phyloP scores from a whole-genome alignment of 129 eudicot genomes.

The Flaveria sonorensis region DNA sequence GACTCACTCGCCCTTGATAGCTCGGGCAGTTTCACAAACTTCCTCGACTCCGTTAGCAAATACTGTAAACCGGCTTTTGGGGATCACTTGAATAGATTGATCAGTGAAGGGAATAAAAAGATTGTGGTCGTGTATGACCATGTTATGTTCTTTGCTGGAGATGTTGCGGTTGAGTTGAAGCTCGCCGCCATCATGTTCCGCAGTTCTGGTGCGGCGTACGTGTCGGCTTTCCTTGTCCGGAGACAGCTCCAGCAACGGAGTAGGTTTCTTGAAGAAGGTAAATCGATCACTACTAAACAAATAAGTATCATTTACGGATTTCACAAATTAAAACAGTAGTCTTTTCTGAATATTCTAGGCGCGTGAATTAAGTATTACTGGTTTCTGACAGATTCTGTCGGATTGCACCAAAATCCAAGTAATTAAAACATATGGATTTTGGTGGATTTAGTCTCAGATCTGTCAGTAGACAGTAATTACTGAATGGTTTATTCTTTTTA shows the following conservation, averaged over 20 bases:
- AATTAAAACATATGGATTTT: too few species aligned
- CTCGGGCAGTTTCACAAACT: background rate
- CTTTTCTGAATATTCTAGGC: too few species aligned
- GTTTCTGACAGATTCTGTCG: too few species aligned
- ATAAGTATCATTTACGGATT: too few species aligned
- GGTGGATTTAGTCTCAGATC: too few species aligned
- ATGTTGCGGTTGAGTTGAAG: slow-evolving; percentile 38
- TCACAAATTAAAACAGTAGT: too few species aligned
- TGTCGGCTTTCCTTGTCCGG: slow-evolving; percentile 31
- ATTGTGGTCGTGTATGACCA: slow-evolving; percentile 46
- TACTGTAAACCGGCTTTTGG: slow-evolving; percentile 35
- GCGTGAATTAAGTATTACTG: too few species aligned
- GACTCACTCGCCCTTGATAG: slow-evolving; percentile 18
- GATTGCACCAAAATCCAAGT: too few species aligned
- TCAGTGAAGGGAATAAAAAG: slow-evolving; percentile 17
- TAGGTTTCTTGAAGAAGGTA: slow-evolving; percentile 40
- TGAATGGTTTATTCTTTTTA: background rate
- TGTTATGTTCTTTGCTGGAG: slow-evolving; percentile 47
- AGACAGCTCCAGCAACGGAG: slow-evolving; percentile 29
- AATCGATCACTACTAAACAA: too few species aligned
- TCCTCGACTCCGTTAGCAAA: slow-evolving; percentile 28
- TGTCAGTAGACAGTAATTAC: too few species aligned
- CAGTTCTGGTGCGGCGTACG: slow-evolving; percentile 27
- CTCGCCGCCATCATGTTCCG: slow-evolving; percentile 40
- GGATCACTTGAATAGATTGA: slow-evolving; percentile 39